Evolutionary conservation across 176 grass and related monocot genomes (phyloP).

Genomic region (Secale cereale): DNA sequence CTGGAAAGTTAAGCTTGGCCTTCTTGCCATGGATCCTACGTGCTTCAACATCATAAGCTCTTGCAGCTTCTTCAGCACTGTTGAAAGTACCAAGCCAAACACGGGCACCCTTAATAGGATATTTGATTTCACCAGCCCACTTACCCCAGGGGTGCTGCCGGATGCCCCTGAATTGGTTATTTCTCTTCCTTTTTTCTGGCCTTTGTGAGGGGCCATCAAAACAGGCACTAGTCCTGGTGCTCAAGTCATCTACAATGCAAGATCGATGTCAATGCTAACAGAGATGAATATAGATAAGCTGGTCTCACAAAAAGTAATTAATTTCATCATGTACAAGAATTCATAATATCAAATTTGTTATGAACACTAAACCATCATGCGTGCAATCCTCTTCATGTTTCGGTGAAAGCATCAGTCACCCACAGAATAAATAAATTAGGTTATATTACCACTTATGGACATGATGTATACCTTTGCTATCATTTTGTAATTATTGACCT

Average conservation of each 20-base stretch:
- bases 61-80: slow-evolving; percentile 92
- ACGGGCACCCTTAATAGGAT: slow-evolving; percentile 86
- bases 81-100: slow-evolving; percentile 98
- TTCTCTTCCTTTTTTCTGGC: slow-evolving; percentile 74
- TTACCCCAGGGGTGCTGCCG: slow-evolving; percentile 96
- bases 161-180: slow-evolving; percentile 88
- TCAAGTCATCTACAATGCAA: slow-evolving; percentile 46
- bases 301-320: not conserved
- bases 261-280: not conserved
- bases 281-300: not conserved
- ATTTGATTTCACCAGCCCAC: slow-evolving; percentile 98
- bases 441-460: not conserved
- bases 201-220: slow-evolving; percentile 25
- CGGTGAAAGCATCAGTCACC: not conserved
- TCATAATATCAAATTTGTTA: slow-evolving; percentile 12
- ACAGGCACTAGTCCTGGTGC: slow-evolving; percentile 33
- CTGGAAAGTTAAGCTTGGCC: slow-evolving; percentile 95
- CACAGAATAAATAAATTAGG: not conserved
- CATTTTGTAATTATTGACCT: not conserved
- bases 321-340: not conserved
- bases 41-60: slow-evolving; percentile 91
- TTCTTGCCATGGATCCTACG: slow-evolving; percentile 88
- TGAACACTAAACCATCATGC: not conserved
- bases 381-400: not conserved
- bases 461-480: not conserved